Conservation (phyloP, 495 filamentous ascomycete genomes). For the Penicillium goetzii region DNA sequence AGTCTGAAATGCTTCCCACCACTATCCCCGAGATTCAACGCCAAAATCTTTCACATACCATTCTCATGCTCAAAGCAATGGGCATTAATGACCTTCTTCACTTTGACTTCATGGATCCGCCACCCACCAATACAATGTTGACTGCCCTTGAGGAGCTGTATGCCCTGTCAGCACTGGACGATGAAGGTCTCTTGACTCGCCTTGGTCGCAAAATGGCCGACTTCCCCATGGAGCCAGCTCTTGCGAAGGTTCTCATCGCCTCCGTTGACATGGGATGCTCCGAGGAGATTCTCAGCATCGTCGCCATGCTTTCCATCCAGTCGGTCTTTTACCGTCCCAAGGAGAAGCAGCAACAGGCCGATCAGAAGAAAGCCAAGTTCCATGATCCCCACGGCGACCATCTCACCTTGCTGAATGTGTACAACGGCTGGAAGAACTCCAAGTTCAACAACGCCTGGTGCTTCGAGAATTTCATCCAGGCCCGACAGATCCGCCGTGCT, state of each 20-base stretch:
- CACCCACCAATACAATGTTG: conserved; percentile 96
- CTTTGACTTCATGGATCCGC: conserved; percentile 99
- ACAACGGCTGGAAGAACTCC: conserved; percentile 88
- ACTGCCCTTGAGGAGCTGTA: conserved; percentile 95
- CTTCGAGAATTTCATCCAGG: conserved; percentile 97
- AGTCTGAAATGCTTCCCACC: conserved; percentile 95
- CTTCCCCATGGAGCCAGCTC: conserved; percentile 89
- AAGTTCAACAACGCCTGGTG: conserved; percentile 89
- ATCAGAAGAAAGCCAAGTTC: conserved; percentile 97
- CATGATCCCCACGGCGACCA: conserved; percentile 95
- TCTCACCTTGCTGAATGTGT: conserved; percentile 92
- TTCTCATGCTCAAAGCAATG: conserved; percentile 99
- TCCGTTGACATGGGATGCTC: conserved; percentile 86
- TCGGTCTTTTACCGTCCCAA: conserved; percentile 93
- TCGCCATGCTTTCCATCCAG: conserved; percentile 87
- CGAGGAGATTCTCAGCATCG: conserved; percentile 91
- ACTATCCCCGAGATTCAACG: conserved; percentile 96
- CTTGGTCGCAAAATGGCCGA: conserved; percentile 97
- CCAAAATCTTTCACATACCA: conserved; percentile 91
- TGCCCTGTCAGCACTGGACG: conserved; percentile 87
- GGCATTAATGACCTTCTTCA: conserved; percentile 97
- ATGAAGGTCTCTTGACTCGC: conserved; percentile 92
- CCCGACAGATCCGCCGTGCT: conserved; percentile 79
- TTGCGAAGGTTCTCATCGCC: conserved; percentile 88
- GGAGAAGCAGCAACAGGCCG: conserved; percentile 93